Base-by-base conservation (phyloP, 768 basidiomycete species). In the Floccularia luteovirens region DNA sequence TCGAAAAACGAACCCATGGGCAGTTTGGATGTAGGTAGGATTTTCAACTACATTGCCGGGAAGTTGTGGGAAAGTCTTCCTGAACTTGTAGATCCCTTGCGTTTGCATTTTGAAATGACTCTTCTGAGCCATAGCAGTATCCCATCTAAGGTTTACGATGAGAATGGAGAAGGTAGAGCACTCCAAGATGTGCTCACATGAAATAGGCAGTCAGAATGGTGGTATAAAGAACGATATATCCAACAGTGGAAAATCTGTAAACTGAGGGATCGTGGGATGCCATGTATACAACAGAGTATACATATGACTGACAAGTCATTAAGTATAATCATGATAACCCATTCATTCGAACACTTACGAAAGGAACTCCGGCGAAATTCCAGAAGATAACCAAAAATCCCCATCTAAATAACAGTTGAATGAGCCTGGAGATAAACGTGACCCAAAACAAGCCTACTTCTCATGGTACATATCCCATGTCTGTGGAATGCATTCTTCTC, bases 401-500 rank as follows among this genome's bases (percentile, higher is more conserved):
- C 88, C 88, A 90, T 54, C 76, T 79, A 35, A 28, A 19, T 8
- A 19, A 25, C 36, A 31, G 25, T 36, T 3, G 33, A 4, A 38
- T 43, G 30, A 46, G 14, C 11, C 43, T 17, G 16, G 20, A 38
- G 32, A 8, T 17, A 35, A 22, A 24, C 7, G 21, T 22, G 22
- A 31, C 7, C 45, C 20, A 4, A 48, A 42, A 1, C n/a, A n/a
- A 24, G 10, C 70, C 46, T 64, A 85, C 74, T 99, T 99, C 57
- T 99, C 94, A 52, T 94, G 90, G 69, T 82, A 96, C 90, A 99
- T 99, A 53, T 97, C 96, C 94, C 96, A 98, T 2, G 91, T 93
- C 60, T 94, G 90, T 4, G 90, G 90, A 46, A 93, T 91, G 52
- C 88, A 91, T 54, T 94, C 91, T 53, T 94, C 92, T 30, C 86